These are phyloP conservation scores for Cicer chorassanicum DNA, from an alignment of 306 rosid species.

Conservation along the genomic window DNA sequence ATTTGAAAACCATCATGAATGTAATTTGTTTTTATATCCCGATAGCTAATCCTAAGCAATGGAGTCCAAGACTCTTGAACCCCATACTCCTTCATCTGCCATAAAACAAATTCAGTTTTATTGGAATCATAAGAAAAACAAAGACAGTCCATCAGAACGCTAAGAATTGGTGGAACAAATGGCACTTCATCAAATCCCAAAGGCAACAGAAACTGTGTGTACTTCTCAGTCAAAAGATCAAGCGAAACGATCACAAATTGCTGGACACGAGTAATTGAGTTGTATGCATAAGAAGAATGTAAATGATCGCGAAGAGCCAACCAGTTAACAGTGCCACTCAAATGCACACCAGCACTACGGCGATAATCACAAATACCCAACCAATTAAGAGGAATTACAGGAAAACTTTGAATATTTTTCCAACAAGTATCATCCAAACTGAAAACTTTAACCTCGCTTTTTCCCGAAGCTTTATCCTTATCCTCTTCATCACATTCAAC, in stretches of 20 bases:
- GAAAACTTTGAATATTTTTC: constrained; percentile 17
- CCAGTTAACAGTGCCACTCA: constrained; percentile 2
- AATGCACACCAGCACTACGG: background rate
- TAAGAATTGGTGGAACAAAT: background rate
- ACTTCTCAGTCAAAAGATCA: background rate
- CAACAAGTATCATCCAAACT: background rate
- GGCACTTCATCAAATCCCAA: background rate
- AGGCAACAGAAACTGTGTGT: background rate
- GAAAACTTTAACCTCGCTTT: background rate
- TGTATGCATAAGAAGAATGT: background rate
- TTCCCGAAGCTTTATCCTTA: background rate
- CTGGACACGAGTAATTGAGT: too few species aligned
- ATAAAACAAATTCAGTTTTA: background rate
- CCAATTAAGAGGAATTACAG: background rate
- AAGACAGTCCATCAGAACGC: background rate
- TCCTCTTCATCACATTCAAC: too few species aligned
- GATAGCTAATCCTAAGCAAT: background rate
- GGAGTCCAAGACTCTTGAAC: constrained; percentile 17
- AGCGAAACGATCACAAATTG: background rate
- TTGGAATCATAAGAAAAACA: background rate
- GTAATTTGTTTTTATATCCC: background rate
- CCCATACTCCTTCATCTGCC: constrained; percentile 25
- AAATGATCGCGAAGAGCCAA: background rate
- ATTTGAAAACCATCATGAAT: too few species aligned
- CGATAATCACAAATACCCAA: fast-evolving